Conservation (phyloP, 2,329 filamentous ascomycete species). For the Colletotrichum gigasporum region DNA sequence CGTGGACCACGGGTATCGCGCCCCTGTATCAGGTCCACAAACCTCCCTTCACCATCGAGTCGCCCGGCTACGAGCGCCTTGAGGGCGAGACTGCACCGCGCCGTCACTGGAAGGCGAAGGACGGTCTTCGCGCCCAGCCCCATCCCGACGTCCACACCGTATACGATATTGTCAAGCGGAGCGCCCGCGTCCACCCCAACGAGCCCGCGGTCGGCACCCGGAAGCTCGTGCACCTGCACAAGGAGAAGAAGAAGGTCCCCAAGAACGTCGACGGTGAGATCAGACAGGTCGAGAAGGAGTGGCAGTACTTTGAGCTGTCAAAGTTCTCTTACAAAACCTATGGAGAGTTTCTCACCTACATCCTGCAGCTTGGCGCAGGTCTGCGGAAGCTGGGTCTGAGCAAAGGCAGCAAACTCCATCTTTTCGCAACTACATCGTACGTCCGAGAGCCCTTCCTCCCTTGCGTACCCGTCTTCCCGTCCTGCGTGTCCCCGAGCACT, state of each 20-base stretch:
- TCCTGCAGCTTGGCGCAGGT: slow-evolving; percentile 76
- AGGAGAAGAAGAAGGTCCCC: slow-evolving; percentile 88
- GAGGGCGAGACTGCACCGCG: slow-evolving; percentile 87
- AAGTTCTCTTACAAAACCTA: slow-evolving; percentile 81
- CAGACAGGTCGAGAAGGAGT: slow-evolving; percentile 86
- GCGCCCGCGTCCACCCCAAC: slow-evolving; percentile 70
- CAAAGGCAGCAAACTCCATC: slow-evolving; percentile 61
- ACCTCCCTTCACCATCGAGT: slow-evolving; percentile 80
- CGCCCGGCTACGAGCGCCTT: slow-evolving; percentile 72
- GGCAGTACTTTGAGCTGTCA: slow-evolving; percentile 88
- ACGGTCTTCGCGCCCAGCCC: slow-evolving; percentile 74
- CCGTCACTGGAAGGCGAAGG: slow-evolving; percentile 75
- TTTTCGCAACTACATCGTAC: slow-evolving; percentile 86
- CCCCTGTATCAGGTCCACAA: slow-evolving; percentile 70
- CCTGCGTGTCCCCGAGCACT: background rate
- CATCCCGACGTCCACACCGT: slow-evolving; percentile 77
- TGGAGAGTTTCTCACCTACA: slow-evolving; percentile 78
- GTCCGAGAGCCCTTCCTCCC: slow-evolving; percentile 34
- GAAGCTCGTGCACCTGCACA: slow-evolving; percentile 79
- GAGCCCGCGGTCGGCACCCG: slow-evolving; percentile 76
- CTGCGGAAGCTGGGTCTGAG: slow-evolving; percentile 71
- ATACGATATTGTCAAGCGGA: slow-evolving; percentile 80
- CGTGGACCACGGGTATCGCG: slow-evolving; percentile 54
- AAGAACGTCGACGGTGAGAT: slow-evolving; percentile 86
- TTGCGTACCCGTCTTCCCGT: background rate